Evolutionary conservation across 1,284 basidiomycete species (phyloP), one percentile per base, ranked within the genome.

Genomic region (Sphaerobolus stellatus): DNA sequence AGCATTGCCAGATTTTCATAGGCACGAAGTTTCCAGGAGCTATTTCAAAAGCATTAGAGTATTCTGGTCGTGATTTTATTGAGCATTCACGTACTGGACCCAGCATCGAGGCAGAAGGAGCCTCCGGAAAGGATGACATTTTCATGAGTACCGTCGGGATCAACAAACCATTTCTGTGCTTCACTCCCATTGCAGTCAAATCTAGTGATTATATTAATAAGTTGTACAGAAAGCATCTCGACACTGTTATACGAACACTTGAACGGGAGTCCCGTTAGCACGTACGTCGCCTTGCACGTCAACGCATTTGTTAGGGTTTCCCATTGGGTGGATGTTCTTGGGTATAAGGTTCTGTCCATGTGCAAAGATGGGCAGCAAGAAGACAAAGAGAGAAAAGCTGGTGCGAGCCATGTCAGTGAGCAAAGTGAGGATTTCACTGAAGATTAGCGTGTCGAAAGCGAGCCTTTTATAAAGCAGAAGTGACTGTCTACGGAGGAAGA

Each of bases 1-100:
- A 43, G 18, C 41, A 43, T 43, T 43, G 41, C 41, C 41, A 43
- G 22, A 43, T 43, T 43, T 43, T 43, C 41, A 43, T 43, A 43
- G 22, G 22, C 22, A 43, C 41, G 4, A 20, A 13, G 18, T 43
- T 43, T 4, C 41, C 41, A 43, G 28, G 22, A 27, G 22, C 41
- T 43, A 27, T 11, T 24, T 3, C 13, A 43, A 4, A n/a, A 9
- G 25, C 18, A 6, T 14, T 43, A 24, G 11, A 3, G 41, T 22
- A 24, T 14, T 14, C 8, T 3, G 22, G 20, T n/a, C n/a, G n/a
- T n/a, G n/a, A n/a, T n/a, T 11, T 43, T 11, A 13, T n/a, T 3
- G 20, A 22, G 11, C 13, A 11, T 14, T 14, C 6, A 22, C 41
- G 22, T 14, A 43, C 41, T 18, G 20, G 22, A 24, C 11, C 41